Percentiles rank a stretch among this genome's conserved stretches.
Conservation (phyloP, 768 basidiomycete genomes). For the Mycena indigotica region DNA sequence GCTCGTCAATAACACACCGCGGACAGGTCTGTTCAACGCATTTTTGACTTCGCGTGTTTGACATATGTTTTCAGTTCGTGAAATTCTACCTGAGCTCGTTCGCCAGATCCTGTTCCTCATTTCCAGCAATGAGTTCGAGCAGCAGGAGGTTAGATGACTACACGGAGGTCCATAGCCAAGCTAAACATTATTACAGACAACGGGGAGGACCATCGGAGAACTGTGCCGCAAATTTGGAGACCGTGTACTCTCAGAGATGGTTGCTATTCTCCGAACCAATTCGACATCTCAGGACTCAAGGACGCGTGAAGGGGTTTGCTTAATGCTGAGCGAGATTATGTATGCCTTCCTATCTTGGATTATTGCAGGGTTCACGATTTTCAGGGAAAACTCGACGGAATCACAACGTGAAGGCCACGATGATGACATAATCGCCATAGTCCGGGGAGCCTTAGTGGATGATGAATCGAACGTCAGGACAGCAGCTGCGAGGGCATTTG, state of each 20-base stretch:
- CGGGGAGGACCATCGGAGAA: constrained; percentile 84
- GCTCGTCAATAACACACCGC: constrained; percentile 90
- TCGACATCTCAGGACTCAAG: constrained; percentile 62
- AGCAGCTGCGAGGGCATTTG: constrained; percentile 88
- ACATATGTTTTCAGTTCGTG: constrained; percentile 66
- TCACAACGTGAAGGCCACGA: constrained; percentile 85
- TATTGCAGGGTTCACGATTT: background rate
- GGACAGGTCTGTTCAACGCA: constrained; percentile 61
- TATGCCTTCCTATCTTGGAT: constrained; percentile 37
- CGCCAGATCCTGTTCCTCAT: constrained; percentile 76
- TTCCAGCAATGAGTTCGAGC: constrained; percentile 78
- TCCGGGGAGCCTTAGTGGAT: constrained; percentile 85
- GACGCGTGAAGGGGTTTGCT: constrained; percentile 82
- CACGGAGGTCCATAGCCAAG: background rate
- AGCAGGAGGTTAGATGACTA: constrained; percentile 71
- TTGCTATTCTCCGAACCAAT: constrained; percentile 73
- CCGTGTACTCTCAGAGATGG: constrained; percentile 80
- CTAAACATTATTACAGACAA: constrained; percentile 59
- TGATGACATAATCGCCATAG: constrained; percentile 82
- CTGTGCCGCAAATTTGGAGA: constrained; percentile 96
- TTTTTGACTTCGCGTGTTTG: background rate
- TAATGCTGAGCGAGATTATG: constrained; percentile 89
- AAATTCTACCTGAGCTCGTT: constrained; percentile 86
- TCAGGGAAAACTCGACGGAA: constrained; percentile 82
- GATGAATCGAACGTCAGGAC: constrained; percentile 81